These are phyloP conservation scores for Mucor racemosus DNA, from an alignment of 371 early-diverging fungal genomes.

Conservation along the genomic window DNA sequence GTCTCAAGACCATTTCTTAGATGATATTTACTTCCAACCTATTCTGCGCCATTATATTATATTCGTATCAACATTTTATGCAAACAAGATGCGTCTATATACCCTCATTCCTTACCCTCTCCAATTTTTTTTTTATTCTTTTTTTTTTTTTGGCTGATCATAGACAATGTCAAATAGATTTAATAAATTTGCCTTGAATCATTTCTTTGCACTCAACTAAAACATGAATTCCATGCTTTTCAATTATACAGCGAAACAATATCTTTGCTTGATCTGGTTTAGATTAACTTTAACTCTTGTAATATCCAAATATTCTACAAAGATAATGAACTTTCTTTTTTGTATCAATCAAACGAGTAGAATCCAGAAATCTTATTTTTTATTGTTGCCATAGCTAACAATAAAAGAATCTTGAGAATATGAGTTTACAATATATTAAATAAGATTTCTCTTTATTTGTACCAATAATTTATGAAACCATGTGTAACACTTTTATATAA, in stretches of 20 bases:
- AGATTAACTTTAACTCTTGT: background rate
- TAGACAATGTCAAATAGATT: background rate
- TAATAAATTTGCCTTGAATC: background rate
- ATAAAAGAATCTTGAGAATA: background rate
- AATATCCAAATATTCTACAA: background rate
- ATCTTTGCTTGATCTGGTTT: background rate
- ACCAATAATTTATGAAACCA: background rate
- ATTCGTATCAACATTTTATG: background rate
- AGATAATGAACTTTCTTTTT: background rate
- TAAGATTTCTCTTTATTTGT: background rate
- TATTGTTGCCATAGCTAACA: background rate
- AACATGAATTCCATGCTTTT: background rate
- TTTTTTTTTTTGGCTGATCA: background rate
- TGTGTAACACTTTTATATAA: background rate
- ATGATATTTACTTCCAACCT: background rate
- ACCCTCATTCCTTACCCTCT: slow-evolving; percentile 2
- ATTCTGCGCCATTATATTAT: background rate
- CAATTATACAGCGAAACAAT: background rate
- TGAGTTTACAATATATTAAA: background rate
- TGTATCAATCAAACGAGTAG: background rate
- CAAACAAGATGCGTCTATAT: slow-evolving; percentile 1
- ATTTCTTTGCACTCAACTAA: background rate
- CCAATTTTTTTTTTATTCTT: background rate
- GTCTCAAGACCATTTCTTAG: slow-evolving; percentile 18
- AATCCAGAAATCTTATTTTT: background rate